Percentiles rank a stretch among this genome's conserved stretches.
phyloP scores from a whole-genome alignment of 495 filamentous ascomycete species.

The Pyrenula massariospora region DNA sequence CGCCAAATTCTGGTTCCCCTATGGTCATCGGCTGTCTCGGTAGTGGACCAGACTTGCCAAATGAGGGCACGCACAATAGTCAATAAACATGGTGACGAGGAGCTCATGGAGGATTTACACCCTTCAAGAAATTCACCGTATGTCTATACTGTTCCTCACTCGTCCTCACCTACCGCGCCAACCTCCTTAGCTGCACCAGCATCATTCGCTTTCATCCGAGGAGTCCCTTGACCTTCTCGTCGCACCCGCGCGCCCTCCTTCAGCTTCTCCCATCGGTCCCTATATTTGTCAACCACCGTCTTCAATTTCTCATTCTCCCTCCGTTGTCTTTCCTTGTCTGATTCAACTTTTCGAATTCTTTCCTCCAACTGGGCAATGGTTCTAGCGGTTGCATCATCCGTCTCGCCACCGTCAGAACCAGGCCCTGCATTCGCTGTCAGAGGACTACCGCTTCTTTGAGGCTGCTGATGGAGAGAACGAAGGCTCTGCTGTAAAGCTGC shows the following conservation, averaged over 20 bases:
- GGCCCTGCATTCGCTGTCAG: slow-evolving; percentile 15
- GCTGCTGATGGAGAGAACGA: slow-evolving; percentile 45
- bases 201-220: neutral
- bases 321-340: slow-evolving; percentile 44
- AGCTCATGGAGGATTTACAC: too few relatives aligned
- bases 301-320: slow-evolving; percentile 61
- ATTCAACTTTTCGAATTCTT: slow-evolving; percentile 28
- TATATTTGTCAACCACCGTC: slow-evolving; percentile 52
- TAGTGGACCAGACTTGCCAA: too few relatives aligned
- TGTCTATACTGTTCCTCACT: too few relatives aligned
- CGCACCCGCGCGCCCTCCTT: slow-evolving; percentile 57
- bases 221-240: slow-evolving; percentile 8
- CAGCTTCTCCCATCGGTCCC: slow-evolving; percentile 73
- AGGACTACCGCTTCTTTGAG: slow-evolving; percentile 22
- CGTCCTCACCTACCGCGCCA: neutral
- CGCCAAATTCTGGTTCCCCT: too few relatives aligned
- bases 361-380: slow-evolving; percentile 38
- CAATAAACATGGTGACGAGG: too few relatives aligned
- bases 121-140: too few relatives aligned
- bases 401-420: slow-evolving; percentile 15
- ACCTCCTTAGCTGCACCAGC: neutral
- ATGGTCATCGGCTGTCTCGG: too few relatives aligned
- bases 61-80: too few relatives aligned
- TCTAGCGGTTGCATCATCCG: slow-evolving; percentile 19
- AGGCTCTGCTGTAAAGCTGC: slow-evolving; percentile 73